A percentile compares a stretch with the other conserved stretches of the same genome.
phyloP scores from a whole-genome alignment of 1,139 yeast species.

The Protomyces lactucae-debilis region DNA sequence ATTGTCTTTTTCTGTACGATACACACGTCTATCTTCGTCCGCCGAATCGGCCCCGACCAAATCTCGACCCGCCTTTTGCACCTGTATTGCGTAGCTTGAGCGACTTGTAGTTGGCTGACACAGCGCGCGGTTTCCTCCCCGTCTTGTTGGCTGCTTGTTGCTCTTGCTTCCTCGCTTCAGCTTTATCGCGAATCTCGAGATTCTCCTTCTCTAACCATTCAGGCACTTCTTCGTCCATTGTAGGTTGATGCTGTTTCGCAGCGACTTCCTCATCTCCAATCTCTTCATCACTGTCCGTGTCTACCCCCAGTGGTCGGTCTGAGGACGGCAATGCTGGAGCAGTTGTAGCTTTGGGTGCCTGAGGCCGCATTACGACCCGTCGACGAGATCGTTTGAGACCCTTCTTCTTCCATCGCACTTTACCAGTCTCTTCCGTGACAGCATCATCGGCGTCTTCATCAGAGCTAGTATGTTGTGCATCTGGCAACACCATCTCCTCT shows the following conservation, averaged over 20 bases:
- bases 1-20: not conserved
- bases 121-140: slow-evolving; percentile 1
- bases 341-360: not conserved
- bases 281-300: slow-evolving; percentile 22
- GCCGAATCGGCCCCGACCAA: slow-evolving; percentile 21
- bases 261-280: slow-evolving; percentile 10
- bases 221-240: not conserved
- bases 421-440: not conserved
- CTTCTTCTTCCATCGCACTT: slow-evolving; percentile 23
- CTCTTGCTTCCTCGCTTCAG: not conserved
- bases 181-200: not conserved
- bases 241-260: not conserved
- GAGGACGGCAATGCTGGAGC: not conserved
- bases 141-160: not conserved
- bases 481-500: not conserved
- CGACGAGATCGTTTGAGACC: slow-evolving; percentile 20
- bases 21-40: not conserved
- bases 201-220: not conserved
- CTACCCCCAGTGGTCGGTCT: not conserved
- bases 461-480: not conserved
- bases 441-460: not conserved
- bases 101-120: slow-evolving; percentile 18
- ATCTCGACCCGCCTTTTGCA: slow-evolving; percentile 18
- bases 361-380: slow-evolving; percentile 20
- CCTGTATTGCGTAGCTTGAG: slow-evolving; percentile 22